Conservation (phyloP, 1,139 yeast species). For the Spathaspora sp. region DNA sequence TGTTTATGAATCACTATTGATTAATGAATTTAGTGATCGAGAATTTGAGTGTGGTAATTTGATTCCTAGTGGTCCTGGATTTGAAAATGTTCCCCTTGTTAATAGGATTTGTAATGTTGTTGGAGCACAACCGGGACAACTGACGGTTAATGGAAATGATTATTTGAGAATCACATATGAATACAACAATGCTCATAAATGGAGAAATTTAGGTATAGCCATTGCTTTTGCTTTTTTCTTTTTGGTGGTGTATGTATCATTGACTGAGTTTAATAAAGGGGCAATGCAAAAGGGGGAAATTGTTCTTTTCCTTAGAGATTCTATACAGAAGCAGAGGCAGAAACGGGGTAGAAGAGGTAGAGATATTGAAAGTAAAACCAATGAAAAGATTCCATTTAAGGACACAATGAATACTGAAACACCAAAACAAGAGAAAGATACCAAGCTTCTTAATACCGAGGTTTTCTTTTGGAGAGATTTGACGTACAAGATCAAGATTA, state of each 20-base stretch:
- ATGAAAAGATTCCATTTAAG: slow-evolving; percentile 8
- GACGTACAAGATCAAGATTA: slow-evolving; percentile 70
- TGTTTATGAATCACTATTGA: slow-evolving; percentile 55
- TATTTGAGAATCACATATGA: slow-evolving; percentile 48
- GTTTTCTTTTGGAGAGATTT: slow-evolving; percentile 81
- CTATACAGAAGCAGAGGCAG: slow-evolving; percentile 40
- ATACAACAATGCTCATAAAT: slow-evolving; percentile 61
- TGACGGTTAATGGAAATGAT: slow-evolving; percentile 54
- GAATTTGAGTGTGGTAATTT: slow-evolving; percentile 45
- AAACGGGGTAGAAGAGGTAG: slow-evolving; percentile 10
- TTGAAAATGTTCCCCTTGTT: slow-evolving; percentile 29
- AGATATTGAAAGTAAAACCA: slow-evolving; percentile 16
- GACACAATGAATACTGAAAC: slow-evolving; percentile 7
- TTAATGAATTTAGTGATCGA: slow-evolving; percentile 54
- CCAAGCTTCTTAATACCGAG: slow-evolving; percentile 23
- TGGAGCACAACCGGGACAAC: slow-evolving; percentile 61
- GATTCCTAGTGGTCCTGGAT: slow-evolving; percentile 53
- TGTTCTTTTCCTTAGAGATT: slow-evolving; percentile 65
- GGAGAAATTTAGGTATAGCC: slow-evolving; percentile 84
- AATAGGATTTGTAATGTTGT: slow-evolving; percentile 59
- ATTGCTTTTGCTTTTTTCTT: slow-evolving; percentile 58
- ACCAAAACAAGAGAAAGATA: neutral
- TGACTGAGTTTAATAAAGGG: slow-evolving; percentile 70
- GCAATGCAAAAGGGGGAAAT: slow-evolving; percentile 86
- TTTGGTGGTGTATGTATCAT: slow-evolving; percentile 51